Evolutionary conservation across 768 basidiomycete species (phyloP).

Genomic region (Pisolithus microcarpus): DNA sequence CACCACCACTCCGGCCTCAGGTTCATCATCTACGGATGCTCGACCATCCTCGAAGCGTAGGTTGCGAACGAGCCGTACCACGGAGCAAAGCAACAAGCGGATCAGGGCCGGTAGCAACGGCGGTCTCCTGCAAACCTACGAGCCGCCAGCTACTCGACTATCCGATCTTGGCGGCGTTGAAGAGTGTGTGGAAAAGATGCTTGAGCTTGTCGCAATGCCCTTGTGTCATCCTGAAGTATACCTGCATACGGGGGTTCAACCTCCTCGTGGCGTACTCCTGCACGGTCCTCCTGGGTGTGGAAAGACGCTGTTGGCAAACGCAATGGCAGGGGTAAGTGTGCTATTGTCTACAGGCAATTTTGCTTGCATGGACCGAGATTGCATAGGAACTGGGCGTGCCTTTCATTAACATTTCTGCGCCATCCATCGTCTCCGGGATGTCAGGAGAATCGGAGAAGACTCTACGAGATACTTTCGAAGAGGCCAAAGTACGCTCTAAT

Average conservation of each 20-base stretch:
- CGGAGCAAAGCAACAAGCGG: constrained; percentile 16
- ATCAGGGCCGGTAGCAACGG: not conserved
- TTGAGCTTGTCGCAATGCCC: constrained; percentile 96
- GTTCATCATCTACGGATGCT: constrained; percentile 1
- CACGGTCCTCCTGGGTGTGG: constrained; percentile 98
- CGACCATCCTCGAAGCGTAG: constrained; percentile 54
- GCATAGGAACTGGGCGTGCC: constrained; percentile 83
- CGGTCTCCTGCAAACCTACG: constrained; percentile 53
- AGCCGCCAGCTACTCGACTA: constrained; percentile 69
- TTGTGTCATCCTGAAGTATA: constrained; percentile 94
- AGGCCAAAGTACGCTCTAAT: constrained; percentile 66
- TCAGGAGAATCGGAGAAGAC: constrained; percentile 98
- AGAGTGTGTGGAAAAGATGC: constrained; percentile 80
- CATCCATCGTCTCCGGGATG: constrained; percentile 95
- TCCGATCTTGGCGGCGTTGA: constrained; percentile 87
- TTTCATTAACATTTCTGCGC: constrained; percentile 91
- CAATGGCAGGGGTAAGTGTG: constrained; percentile 76
- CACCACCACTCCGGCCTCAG: not conserved
- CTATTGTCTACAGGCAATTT: not conserved
- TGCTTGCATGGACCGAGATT: not conserved
- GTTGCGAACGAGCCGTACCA: constrained; percentile 34
- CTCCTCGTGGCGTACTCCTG: constrained; percentile 85
- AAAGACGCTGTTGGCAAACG: constrained; percentile 90
- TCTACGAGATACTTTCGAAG: constrained; percentile 91
- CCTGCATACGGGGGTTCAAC: constrained; percentile 84